Evolutionary conservation across 164 flowering plant species (phyloP).

Genomic region (Saururus chinensis): DNA sequence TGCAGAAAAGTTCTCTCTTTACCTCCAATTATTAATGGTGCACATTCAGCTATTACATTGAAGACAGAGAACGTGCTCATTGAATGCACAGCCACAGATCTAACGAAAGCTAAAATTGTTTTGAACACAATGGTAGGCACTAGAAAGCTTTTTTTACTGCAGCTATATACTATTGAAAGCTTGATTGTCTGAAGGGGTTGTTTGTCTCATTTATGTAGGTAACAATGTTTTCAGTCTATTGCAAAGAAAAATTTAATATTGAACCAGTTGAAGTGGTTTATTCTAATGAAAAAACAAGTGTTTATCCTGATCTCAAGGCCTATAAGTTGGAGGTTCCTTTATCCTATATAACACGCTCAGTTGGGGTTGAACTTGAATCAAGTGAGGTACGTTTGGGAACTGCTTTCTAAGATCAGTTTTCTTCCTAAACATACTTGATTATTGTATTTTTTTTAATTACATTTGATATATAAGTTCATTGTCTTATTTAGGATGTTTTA

Average conservation of each 20-base stretch:
- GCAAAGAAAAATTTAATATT: conserved; percentile 74
- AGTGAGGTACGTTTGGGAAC: conserved; percentile 35
- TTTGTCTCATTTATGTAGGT: conserved; percentile 34
- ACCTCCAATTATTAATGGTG: conserved; percentile 94
- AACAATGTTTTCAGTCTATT: conserved; percentile 75
- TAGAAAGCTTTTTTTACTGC: not conserved
- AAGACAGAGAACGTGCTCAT: conserved; percentile 88
- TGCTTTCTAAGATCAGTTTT: too few species aligned
- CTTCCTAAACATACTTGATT: not conserved
- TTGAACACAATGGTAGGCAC: conserved; percentile 76
- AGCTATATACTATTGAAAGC: not conserved
- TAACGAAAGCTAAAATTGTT: conserved; percentile 88
- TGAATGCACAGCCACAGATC: conserved; percentile 94
- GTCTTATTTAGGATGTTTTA: not conserved
- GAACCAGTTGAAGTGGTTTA: conserved; percentile 87
- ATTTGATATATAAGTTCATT: not conserved
- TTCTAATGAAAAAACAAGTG: conserved; percentile 44
- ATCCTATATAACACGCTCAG: conserved; percentile 54
- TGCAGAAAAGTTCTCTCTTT: conserved; percentile 89
- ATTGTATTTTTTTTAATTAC: too few species aligned
- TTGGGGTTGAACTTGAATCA: conserved; percentile 63
- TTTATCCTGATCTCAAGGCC: conserved; percentile 67
- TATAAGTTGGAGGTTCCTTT: conserved; percentile 70
- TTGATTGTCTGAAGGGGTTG: not conserved
- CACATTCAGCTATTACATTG: conserved; percentile 81